Evolutionary conservation across 305 asterid species (phyloP), one percentile per base, ranked within the genome.

Genomic region (Fraxinus latifolia): DNA sequence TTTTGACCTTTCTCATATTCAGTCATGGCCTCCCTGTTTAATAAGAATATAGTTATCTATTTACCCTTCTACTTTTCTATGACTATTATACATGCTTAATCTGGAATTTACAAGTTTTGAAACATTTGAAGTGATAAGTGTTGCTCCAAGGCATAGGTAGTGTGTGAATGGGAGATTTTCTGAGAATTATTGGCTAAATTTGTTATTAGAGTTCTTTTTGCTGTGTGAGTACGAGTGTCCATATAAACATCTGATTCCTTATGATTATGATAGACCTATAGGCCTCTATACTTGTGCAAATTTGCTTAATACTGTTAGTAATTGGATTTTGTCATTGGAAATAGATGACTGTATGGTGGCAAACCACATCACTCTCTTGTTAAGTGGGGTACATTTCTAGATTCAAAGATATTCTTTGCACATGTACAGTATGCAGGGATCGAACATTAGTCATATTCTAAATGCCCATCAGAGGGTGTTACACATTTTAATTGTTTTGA

Each of bases 401-500:
- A 65, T 6, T 8, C 32, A 65, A 65, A 65, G 33, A 65, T 65
- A 25, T 65, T 9, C 7, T 65, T 23, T 23, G 32, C 4, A 62
- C n/a, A 25, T 25, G 19, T 11, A 25, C 73, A 65, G 34, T 23
- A 3, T 3, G 2, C 73, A 0, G 73, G 73, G 73, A 23, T 65
- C 34, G 7, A 55, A 19, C 27, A 1, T 17, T 55, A 17, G 27
- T 55, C 27, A 55, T 50, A 50, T 50, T 50, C 23, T 50, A 50
- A 62, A 23, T 25, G 33, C 19, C 36, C 62, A 4, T 55, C 73
- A 60, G 15, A 2, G 4, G 31, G 34, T 29, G 77, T 23, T 58
- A 0, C 27, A 5, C 58, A 21, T 70, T 80, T 39, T 44, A 6
- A 62, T 74, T 78, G 19, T 76, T 75, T 81, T 73, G 73, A 80